phyloP scores from a whole-genome alignment of 768 basidiomycete species.

The Mycena vulgaris region DNA sequence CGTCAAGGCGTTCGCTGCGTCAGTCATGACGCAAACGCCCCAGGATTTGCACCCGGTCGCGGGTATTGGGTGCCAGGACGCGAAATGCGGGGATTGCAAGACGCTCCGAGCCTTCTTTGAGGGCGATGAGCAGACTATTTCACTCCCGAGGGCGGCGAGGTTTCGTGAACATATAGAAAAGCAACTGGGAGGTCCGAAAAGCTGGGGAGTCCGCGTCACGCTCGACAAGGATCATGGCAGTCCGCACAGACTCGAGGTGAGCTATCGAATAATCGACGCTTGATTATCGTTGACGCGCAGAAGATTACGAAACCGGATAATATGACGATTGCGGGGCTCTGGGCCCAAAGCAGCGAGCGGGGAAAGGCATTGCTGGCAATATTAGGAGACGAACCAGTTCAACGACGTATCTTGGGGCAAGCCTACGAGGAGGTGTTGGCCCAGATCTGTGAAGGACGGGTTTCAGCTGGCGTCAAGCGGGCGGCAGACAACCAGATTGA shows the following conservation, averaged over 20 bases:
- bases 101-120: constrained; percentile 3
- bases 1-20: constrained; percentile 3
- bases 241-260: constrained; percentile 6
- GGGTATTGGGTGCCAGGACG: neutral
- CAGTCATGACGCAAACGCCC: constrained; percentile 1
- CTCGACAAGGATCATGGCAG: neutral
- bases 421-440: neutral
- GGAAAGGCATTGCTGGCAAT: constrained; percentile 4
- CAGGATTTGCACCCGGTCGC: too few relatives aligned
- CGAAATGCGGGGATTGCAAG: constrained; percentile 6
- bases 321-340: constrained; percentile 1
- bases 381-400: neutral
- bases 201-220: neutral
- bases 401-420: constrained; percentile 4
- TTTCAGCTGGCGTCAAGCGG: neutral
- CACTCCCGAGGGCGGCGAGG: neutral
- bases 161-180: neutral
- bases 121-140: neutral
- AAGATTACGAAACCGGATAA: constrained; percentile 8
- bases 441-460: neutral
- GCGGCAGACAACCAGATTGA: neutral
- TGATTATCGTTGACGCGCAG: neutral
- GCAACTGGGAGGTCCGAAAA: neutral
- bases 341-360: constrained; percentile 3
- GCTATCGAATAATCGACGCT: neutral